phyloP scores from a whole-genome alignment of 1,284 basidiomycete genomes.

The Sanghuangporus sanghuang region DNA sequence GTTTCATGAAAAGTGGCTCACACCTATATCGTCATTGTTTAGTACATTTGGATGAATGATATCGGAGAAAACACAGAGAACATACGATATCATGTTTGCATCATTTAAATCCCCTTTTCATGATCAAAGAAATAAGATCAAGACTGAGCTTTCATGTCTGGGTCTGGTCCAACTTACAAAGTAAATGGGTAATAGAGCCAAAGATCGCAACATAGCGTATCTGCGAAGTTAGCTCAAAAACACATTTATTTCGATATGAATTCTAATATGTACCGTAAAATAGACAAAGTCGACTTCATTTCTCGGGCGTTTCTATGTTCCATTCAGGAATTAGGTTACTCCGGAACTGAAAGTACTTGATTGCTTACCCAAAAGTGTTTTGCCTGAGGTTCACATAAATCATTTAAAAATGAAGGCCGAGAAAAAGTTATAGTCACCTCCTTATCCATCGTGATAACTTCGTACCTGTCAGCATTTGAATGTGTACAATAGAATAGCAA shows the following conservation, averaged over 20 bases:
- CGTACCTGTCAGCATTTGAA: not conserved
- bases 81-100: not conserved
- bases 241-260: not conserved
- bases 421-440: not conserved
- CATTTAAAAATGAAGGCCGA: not conserved
- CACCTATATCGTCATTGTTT: not conserved
- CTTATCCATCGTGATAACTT: not conserved
- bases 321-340: not conserved
- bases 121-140: not conserved
- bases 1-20: not conserved
- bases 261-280: not conserved
- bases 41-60: not conserved
- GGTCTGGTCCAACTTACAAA: not conserved
- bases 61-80: not conserved
- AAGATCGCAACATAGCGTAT: constrained; percentile 7
- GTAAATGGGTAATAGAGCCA: not conserved
- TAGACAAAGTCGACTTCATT: not conserved
- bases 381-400: not conserved
- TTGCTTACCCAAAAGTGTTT: constrained; percentile 6
- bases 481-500: not conserved
- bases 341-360: not conserved
- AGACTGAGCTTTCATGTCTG: too few species aligned
- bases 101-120: not conserved
- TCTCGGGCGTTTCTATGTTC: not conserved
- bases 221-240: not conserved